Percentiles rank a stretch among this genome's conserved stretches.
Evolutionary conservation across 2,329 filamentous ascomycete species (phyloP).

Genomic region (Simplicillium aogashimaense): DNA sequence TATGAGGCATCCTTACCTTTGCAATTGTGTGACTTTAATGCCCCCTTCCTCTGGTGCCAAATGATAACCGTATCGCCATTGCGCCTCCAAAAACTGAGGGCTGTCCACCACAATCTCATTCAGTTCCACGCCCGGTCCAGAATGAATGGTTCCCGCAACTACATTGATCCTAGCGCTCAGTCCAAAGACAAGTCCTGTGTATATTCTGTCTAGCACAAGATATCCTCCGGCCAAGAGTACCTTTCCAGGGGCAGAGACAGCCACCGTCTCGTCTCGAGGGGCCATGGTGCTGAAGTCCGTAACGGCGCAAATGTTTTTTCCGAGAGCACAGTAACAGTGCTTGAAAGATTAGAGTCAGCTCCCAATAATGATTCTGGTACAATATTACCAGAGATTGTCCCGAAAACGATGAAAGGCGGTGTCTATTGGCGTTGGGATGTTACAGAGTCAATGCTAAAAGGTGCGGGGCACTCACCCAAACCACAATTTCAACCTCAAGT

Average conservation of each 20-base stretch:
- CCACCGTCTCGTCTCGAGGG: constrained; percentile 17
- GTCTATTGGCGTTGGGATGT: no score
- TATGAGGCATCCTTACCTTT: constrained; percentile 49
- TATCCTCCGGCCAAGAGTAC: constrained; percentile 93
- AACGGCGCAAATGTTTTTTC: background rate
- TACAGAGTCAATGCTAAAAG: no score
- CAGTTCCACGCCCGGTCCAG: constrained; percentile 52
- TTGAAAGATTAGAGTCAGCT: no score
- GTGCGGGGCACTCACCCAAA: no score
- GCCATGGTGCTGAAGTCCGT: constrained; percentile 18
- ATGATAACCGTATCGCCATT: constrained; percentile 81
- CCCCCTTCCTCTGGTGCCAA: constrained; percentile 63
- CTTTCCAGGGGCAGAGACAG: constrained; percentile 89
- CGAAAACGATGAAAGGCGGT: no score
- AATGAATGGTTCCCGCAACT: constrained; percentile 45
- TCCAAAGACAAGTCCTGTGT: constrained; percentile 67
- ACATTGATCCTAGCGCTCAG: constrained; percentile 60
- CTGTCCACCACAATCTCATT: constrained; percentile 77
- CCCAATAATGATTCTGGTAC: no score
- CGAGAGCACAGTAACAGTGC: no score
- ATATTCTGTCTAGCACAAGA: constrained; percentile 78
- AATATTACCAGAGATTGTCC: no score
- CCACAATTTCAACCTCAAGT: no score
- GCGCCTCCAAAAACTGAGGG: constrained; percentile 79
- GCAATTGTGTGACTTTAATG: constrained; percentile 69